A percentile compares a stretch with the other conserved stretches of the same genome.
These are phyloP conservation scores for Lactarius akahatsu DNA, from an alignment of 768 basidiomycete genomes.

Conservation along the genomic window DNA sequence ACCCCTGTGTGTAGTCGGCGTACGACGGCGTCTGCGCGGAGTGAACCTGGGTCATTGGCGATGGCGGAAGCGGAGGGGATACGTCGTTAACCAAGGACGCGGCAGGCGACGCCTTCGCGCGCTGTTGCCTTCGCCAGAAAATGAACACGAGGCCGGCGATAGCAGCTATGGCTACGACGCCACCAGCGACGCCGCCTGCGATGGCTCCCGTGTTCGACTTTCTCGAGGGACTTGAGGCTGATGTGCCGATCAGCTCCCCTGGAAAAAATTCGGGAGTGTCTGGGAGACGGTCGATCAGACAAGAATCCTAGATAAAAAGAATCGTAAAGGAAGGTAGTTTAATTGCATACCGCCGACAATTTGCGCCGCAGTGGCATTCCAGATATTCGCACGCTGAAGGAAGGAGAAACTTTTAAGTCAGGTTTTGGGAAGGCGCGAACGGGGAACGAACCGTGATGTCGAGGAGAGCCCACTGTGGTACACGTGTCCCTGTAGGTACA, in stretches of 20 bases:
- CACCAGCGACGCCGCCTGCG: too few relatives aligned
- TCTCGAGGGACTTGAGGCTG: background rate
- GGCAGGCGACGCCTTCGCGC: too few relatives aligned
- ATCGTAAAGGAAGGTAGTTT: background rate
- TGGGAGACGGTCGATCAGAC: background rate
- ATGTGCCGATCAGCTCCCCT: background rate
- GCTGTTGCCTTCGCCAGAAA: too few relatives aligned
- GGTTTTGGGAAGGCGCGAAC: background rate
- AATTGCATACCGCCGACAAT: conserved; percentile 6
- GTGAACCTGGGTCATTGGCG: too few relatives aligned
- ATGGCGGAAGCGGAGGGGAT: too few relatives aligned
- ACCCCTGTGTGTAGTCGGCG: too few relatives aligned
- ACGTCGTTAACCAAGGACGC: too few relatives aligned
- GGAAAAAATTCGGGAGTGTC: conserved; percentile 4
- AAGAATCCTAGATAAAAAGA: too few relatives aligned
- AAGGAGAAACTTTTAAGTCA: background rate
- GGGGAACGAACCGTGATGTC: conserved; percentile 11
- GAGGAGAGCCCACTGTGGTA: conserved; percentile 18
- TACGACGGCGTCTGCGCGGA: too few relatives aligned
- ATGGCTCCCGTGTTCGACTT: too few relatives aligned
- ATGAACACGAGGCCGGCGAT: too few relatives aligned
- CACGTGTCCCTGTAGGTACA: conserved; percentile 14
- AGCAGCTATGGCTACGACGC: too few relatives aligned
- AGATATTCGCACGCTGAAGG: background rate
- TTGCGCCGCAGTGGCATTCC: background rate